phyloP scores from a whole-genome alignment of 2,329 filamentous ascomycete genomes.

The Diaporthe sp. region DNA sequence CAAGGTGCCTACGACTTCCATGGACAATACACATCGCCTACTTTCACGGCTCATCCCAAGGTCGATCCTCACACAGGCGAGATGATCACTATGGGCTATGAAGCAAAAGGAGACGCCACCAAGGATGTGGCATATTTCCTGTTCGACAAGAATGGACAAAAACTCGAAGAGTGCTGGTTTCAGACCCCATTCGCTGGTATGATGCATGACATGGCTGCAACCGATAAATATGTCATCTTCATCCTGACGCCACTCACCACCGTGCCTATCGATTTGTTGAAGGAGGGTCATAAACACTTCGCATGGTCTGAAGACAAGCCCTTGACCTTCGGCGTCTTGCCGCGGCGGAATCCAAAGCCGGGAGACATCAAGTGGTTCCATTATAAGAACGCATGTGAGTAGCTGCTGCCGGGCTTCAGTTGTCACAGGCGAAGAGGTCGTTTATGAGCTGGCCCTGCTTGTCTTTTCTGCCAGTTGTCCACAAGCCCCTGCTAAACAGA shows the following conservation, averaged over 20 bases:
- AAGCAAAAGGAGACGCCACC: conserved; percentile 58
- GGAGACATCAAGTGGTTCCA: conserved; percentile 33
- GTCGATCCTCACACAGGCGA: conserved; percentile 65
- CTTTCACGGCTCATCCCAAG: conserved; percentile 67
- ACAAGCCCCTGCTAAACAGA: neutral
- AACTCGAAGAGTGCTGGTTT: conserved; percentile 38
- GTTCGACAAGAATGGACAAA: conserved; percentile 29
- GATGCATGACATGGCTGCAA: conserved; percentile 37
- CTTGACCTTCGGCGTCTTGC: conserved; percentile 30
- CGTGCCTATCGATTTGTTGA: conserved; percentile 20
- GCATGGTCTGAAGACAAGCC: conserved; percentile 36
- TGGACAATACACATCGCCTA: conserved; percentile 61
- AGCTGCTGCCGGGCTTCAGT: too few species aligned
- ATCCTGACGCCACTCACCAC: conserved; percentile 32
- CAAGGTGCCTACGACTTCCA: conserved; percentile 61
- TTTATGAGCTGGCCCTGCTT: neutral
- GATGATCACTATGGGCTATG: conserved; percentile 67
- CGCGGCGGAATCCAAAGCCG: conserved; percentile 28
- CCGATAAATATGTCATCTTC: conserved; percentile 28
- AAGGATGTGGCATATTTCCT: conserved; percentile 54
- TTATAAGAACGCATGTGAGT: conserved; percentile 33
- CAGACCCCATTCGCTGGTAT: conserved; percentile 31
- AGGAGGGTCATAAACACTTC: conserved; percentile 37
- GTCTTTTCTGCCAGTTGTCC: accelerated
- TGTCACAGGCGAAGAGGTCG: accelerated